A percentile compares a stretch with the other conserved stretches of the same genome.
Conservation (phyloP, 2,329 filamentous ascomycete genomes). For the Cladosporium halotolerans region DNA sequence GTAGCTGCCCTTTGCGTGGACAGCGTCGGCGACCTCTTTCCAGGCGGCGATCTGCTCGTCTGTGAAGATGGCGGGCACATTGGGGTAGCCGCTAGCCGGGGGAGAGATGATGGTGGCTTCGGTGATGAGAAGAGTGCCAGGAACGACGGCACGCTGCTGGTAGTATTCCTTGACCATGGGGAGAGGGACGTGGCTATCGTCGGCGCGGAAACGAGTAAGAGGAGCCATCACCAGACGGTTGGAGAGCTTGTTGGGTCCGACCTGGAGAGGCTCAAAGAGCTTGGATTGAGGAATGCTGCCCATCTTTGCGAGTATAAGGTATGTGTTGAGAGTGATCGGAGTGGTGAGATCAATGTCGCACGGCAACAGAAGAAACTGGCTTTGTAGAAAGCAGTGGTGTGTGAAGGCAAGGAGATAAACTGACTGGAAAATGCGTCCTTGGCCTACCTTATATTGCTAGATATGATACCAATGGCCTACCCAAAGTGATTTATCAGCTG, state of each 20-base stretch:
- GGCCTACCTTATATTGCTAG: not conserved
- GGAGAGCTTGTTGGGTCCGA: slow-evolving; percentile 38
- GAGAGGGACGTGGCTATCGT: slow-evolving; percentile 34
- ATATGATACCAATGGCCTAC: not conserved
- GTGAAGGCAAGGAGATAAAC: not conserved
- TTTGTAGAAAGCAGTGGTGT: not conserved
- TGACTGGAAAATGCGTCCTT: not conserved
- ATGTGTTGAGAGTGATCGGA: not conserved
- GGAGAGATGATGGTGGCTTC: slow-evolving; percentile 32
- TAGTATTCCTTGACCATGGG: slow-evolving; percentile 31
- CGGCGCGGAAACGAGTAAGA: slow-evolving; percentile 45
- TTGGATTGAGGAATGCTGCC: slow-evolving; percentile 7
- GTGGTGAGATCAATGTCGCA: not conserved
- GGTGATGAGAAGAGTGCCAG: slow-evolving; percentile 30
- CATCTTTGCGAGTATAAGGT: slow-evolving; percentile 6
- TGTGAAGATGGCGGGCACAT: slow-evolving; percentile 27
- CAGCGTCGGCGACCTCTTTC: slow-evolving; percentile 46
- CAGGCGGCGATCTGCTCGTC: slow-evolving; percentile 42
- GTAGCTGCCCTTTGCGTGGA: slow-evolving; percentile 46
- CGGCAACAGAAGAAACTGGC: too few relatives aligned
- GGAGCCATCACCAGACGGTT: slow-evolving; percentile 52
- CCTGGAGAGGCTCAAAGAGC: slow-evolving; percentile 38
- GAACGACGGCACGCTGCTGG: slow-evolving; percentile 25
- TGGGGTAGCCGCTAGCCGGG: slow-evolving; percentile 24
- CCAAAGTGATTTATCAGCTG: slow-evolving; percentile 8